These are phyloP conservation scores for Phytophthora vignae DNA, from an alignment of 352 stramenopile species.

Conservation along the genomic window DNA sequence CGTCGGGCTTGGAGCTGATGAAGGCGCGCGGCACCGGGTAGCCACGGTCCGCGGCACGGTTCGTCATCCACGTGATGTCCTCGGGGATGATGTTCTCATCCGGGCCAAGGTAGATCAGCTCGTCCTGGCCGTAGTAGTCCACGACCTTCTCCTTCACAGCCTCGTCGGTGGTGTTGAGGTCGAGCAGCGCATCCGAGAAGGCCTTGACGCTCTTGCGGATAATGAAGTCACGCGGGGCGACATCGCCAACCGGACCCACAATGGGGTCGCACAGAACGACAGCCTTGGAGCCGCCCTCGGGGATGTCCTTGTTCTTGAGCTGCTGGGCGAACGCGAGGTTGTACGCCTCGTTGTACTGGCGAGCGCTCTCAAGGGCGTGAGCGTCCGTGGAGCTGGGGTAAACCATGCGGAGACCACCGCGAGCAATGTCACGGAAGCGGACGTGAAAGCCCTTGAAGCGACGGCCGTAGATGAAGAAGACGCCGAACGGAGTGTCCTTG, in stretches of 20 bases:
- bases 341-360: conserved; percentile 88
- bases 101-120: conserved; percentile 85
- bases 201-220: conserved; percentile 98
- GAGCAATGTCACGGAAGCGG: conserved; percentile 85
- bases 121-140: conserved; percentile 85
- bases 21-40: conserved; percentile 86
- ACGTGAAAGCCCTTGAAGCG: conserved; percentile 95
- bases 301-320: conserved; percentile 92
- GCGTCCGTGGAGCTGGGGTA: conserved; percentile 73
- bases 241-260: conserved; percentile 72
- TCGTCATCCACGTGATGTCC: conserved; percentile 87
- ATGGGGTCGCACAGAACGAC: conserved; percentile 84
- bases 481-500: conserved; percentile 94
- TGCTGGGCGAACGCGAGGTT: conserved; percentile 88
- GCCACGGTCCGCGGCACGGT: conserved; percentile 74
- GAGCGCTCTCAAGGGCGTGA: conserved; percentile 70
- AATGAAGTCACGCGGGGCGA: conserved; percentile 87
- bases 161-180: conserved; percentile 81
- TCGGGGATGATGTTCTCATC: conserved; percentile 87
- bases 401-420: conserved; percentile 80
- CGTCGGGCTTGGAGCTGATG: conserved; percentile 87
- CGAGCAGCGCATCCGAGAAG: conserved; percentile 91
- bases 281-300: conserved; percentile 85
- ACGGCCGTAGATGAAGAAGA: conserved; percentile 97
- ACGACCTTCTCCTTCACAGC: conserved; percentile 76